Base-by-base conservation (phyloP, 176 grass and related monocot genomes). In the Musa troglodytarum region DNA sequence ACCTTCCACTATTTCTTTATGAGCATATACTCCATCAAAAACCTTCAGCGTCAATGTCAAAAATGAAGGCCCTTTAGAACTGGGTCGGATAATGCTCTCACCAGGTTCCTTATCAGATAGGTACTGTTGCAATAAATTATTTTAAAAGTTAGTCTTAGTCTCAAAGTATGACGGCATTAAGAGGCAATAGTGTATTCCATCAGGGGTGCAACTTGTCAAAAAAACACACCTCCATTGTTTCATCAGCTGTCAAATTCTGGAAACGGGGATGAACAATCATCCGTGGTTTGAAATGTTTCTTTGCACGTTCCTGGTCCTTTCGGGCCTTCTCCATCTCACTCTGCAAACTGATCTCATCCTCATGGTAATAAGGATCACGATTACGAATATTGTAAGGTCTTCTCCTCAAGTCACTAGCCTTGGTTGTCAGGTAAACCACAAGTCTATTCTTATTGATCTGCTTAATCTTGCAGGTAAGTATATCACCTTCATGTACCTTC, bases 261-360 rank as follows among this genome's bases (percentile, higher is more conserved):
- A 99, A 99, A 75, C 86, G 84, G 57, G 96, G 96, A 78, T 99
- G 96, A 84, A 95, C 96, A 81, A 99, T 99, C 88, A 95, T 99
- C 53, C 96, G 83, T 34, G 86, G 91, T 79, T 92, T 99, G 74
- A 89, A 99, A 99, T 88, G 91, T 56, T 92, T 99, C 81, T 89
- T 95, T 24, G 86, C 88, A 71, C 85, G 81, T 76, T 99, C 96
- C 82, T 95, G 95, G 56, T 91, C 76, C 81, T 92, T 95, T 17
- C 87, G 84, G 53, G 22, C 63, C 76, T 92, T 99, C 51, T 99
- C 90, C 79, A 85, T 34, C 43, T 86, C 79, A 84, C 63, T 88
- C 25, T 59, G 88, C 56, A 71, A 87, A 74, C 29, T 69, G 54
- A 85, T 81, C 5, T 88, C 79, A 74, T 89, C 83, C 77, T 92